phyloP scores from a whole-genome alignment of 495 filamentous ascomycete genomes.

The Neurospora terricola region DNA sequence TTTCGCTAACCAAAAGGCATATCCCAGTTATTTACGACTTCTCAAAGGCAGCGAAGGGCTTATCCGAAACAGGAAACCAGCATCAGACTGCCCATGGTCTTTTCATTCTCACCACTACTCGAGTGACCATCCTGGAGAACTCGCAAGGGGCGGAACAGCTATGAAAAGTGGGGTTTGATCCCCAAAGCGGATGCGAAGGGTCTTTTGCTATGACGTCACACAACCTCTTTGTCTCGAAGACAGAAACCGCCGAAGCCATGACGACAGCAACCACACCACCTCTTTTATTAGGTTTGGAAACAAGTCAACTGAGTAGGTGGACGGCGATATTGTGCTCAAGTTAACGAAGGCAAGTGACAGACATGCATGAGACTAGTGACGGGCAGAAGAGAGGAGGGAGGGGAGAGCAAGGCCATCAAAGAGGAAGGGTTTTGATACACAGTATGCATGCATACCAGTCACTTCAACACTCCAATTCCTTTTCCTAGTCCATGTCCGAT shows the following conservation, averaged over 20 bases:
- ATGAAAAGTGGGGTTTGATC: background rate
- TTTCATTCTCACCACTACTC: background rate
- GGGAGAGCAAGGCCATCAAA: background rate
- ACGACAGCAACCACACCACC: background rate
- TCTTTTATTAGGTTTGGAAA: background rate
- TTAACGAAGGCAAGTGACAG: background rate
- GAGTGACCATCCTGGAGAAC: background rate
- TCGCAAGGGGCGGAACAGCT: background rate
- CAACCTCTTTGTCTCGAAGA: background rate
- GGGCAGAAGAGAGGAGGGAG: background rate
- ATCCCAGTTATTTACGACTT: background rate
- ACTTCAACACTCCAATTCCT: background rate
- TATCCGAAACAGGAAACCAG: background rate
- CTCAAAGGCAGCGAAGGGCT: background rate
- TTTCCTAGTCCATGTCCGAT: background rate
- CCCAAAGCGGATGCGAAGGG: background rate
- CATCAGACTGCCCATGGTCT: background rate
- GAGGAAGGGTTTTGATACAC: background rate
- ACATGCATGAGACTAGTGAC: background rate
- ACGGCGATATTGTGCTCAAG: background rate
- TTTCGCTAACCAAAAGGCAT: background rate
- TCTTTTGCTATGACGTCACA: background rate
- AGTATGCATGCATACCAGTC: background rate
- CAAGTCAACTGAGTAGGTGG: background rate
- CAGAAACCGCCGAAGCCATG: background rate